A percentile compares a stretch with the other conserved stretches of the same genome.
Conservation (phyloP, 176 grass and related monocot genomes). For the Miscanthus lutarioriparius region DNA sequence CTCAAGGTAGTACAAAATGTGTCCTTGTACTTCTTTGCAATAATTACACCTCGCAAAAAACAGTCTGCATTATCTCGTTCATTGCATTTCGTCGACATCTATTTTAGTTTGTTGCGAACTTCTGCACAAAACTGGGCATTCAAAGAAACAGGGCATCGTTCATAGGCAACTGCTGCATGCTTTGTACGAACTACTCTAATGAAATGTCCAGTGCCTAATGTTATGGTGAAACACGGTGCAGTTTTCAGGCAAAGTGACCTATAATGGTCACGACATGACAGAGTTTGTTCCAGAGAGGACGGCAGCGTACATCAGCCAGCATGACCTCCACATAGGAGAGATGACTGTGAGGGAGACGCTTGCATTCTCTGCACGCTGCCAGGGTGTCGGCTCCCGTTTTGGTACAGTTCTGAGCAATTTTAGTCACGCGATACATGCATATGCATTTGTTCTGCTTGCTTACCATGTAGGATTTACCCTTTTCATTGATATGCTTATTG, state of each 20-base stretch:
- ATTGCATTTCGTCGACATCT: too few relatives aligned
- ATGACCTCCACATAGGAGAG: constrained; percentile 90
- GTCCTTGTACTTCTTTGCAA: too few relatives aligned
- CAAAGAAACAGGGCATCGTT: not conserved
- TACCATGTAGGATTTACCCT: too few relatives aligned
- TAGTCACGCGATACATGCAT: constrained; percentile 19
- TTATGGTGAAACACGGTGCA: constrained; percentile 14
- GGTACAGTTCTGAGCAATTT: constrained; percentile 53
- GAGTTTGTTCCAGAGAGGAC: constrained; percentile 93
- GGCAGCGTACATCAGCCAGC: constrained; percentile 85
- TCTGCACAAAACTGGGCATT: too few relatives aligned
- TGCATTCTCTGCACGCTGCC: constrained; percentile 86
- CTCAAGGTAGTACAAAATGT: too few relatives aligned
- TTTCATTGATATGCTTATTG: too few relatives aligned
- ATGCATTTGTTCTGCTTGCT: too few relatives aligned
- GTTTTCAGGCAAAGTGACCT: constrained; percentile 66
- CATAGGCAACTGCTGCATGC: not conserved
- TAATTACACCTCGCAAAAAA: too few relatives aligned
- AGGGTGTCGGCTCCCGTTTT: constrained; percentile 69
- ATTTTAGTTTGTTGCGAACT: too few relatives aligned
- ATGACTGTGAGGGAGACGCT: constrained; percentile 93
- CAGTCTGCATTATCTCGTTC: too few relatives aligned
- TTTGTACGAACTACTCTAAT: not conserved
- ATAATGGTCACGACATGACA: constrained; percentile 78
- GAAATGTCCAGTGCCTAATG: not conserved